Conservation (phyloP, 2,329 filamentous ascomycete species). For the Mycosphaerella arachidis region DNA sequence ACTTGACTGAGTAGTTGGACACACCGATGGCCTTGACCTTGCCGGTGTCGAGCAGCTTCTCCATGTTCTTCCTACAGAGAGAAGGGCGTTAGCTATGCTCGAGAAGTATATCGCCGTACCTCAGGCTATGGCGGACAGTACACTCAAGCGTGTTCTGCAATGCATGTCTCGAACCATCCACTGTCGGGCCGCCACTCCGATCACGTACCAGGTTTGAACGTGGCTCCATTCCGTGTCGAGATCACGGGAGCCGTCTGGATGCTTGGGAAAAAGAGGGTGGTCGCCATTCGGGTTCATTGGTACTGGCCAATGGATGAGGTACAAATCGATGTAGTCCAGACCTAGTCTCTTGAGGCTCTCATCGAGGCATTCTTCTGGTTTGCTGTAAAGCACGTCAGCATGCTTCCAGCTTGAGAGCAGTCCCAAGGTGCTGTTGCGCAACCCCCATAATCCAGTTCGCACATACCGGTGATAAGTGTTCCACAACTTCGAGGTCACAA, state of each 20-base stretch:
- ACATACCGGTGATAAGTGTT: slow-evolving; percentile 63
- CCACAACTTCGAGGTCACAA: slow-evolving; percentile 84
- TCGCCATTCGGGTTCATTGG: slow-evolving; percentile 1
- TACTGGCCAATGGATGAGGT: slow-evolving; percentile 79
- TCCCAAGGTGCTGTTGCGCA: no score
- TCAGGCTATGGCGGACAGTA: no score
- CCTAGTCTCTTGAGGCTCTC: slow-evolving; percentile 69
- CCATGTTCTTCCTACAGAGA: slow-evolving; percentile 57
- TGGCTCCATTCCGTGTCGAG: slow-evolving; percentile 66
- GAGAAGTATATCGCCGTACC: no score
- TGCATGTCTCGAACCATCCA: no score
- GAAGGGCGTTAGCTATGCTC: no score
- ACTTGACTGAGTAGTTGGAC: slow-evolving; percentile 47
- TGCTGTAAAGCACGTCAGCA: slow-evolving; percentile 16
- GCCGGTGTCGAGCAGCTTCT: slow-evolving; percentile 52
- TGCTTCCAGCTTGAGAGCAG: no score
- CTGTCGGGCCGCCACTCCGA: no score
- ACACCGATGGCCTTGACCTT: slow-evolving; percentile 50
- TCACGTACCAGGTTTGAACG: slow-evolving; percentile 58
- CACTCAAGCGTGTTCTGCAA: no score
- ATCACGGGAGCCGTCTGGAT: slow-evolving; percentile 68
- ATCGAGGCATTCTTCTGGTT: slow-evolving; percentile 64
- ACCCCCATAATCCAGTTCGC: no score
- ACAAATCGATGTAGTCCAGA: slow-evolving; percentile 76
- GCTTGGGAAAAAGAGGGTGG: slow-evolving; percentile 66